These are phyloP conservation scores for Taphrina betulina DNA, from an alignment of 1,139 yeast genomes.

Conservation along the genomic window DNA sequence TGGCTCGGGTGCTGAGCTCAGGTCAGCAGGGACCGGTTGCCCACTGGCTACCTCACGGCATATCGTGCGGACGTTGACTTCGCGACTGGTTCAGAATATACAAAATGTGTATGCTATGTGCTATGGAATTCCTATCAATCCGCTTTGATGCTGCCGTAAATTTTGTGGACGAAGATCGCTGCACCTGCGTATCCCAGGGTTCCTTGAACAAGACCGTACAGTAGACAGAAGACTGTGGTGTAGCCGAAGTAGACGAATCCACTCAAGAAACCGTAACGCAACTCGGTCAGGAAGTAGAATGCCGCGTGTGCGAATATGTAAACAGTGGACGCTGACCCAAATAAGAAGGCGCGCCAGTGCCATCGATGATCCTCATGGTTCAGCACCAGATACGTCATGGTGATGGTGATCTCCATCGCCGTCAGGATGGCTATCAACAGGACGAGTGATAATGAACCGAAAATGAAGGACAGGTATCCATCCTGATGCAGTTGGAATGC, in stretches of 20 bases:
- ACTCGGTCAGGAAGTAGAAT: slow-evolving; percentile 55
- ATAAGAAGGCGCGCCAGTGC: slow-evolving; percentile 81
- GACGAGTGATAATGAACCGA: slow-evolving; percentile 70
- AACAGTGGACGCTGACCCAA: slow-evolving; percentile 70
- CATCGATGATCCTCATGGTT: slow-evolving; percentile 65
- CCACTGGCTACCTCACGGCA: no score
- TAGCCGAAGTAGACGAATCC: slow-evolving; percentile 20
- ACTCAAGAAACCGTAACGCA: slow-evolving; percentile 17
- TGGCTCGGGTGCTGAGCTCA: no score
- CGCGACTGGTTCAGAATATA: no score
- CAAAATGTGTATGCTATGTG: no score
- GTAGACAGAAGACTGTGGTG: slow-evolving; percentile 3
- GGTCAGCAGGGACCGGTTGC: no score
- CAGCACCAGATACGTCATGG: slow-evolving; percentile 65
- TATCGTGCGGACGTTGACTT: no score
- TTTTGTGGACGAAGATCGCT: slow-evolving; percentile 16
- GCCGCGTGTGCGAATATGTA: slow-evolving; percentile 68
- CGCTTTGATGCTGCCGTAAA: slow-evolving; percentile 15
- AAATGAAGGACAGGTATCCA: slow-evolving; percentile 67
- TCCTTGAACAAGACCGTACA: slow-evolving; percentile 13
- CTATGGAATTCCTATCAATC: no score
- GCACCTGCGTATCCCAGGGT: slow-evolving; percentile 8
- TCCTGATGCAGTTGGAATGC: slow-evolving; percentile 79
- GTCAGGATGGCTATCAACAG: slow-evolving; percentile 60
- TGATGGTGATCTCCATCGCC: slow-evolving; percentile 70